A percentile compares a stretch with the other conserved stretches of the same genome.
phyloP scores from a whole-genome alignment of 2,329 filamentous ascomycete genomes.

The Zymoseptoria pseudotritici region DNA sequence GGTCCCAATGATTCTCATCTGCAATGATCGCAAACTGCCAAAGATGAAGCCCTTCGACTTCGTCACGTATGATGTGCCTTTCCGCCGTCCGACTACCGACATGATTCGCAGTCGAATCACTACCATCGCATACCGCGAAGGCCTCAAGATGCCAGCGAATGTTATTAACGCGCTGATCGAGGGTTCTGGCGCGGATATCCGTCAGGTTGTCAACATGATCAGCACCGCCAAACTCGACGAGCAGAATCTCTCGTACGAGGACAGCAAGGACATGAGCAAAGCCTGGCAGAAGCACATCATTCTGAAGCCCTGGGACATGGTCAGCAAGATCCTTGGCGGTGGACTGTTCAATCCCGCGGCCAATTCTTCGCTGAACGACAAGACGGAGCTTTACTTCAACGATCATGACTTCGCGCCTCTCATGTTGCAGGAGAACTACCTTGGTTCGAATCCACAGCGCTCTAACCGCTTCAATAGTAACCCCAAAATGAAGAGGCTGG shows the following conservation, averaged over 20 bases:
- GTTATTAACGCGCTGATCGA: constrained; percentile 93
- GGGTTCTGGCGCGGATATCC: constrained; percentile 89
- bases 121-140: constrained; percentile 90
- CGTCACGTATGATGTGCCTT: constrained; percentile 75
- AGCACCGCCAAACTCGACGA: constrained; percentile 88
- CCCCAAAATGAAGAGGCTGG: constrained; percentile 62
- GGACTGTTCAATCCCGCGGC: constrained; percentile 79
- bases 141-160: constrained; percentile 70
- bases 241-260: constrained; percentile 68
- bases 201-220: constrained; percentile 98
- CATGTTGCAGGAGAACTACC: constrained; percentile 98
- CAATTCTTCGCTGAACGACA: constrained; percentile 86
- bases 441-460: constrained; percentile 68
- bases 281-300: constrained; percentile 97
- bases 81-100: constrained; percentile 81
- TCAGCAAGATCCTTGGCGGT: constrained; percentile 79
- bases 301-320: constrained; percentile 97
- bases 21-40: constrained; percentile 83
- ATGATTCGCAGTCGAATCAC: constrained; percentile 87
- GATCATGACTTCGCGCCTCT: constrained; percentile 96
- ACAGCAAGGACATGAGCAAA: constrained; percentile 91
- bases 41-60: constrained; percentile 99
- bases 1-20: constrained; percentile 92
- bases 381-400: constrained; percentile 98
- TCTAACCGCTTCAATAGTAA: constrained; percentile 53